A percentile compares a stretch with the other conserved stretches of the same genome.
These are phyloP conservation scores for Metroxylon sagu DNA, from an alignment of 176 grass and related monocot species.

Conservation along the genomic window DNA sequence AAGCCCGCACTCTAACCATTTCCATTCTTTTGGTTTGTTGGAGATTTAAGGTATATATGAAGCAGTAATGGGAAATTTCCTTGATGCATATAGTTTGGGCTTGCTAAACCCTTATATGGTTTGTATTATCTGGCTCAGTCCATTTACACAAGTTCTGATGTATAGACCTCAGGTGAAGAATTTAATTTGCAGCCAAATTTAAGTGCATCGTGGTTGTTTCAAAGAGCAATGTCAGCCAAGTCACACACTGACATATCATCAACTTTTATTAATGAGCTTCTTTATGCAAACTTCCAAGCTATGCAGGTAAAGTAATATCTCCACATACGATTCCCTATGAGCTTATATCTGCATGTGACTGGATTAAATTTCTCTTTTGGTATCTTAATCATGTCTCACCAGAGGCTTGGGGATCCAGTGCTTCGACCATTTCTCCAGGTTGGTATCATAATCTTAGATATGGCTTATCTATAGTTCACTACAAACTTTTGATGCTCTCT, in stretches of 20 bases:
- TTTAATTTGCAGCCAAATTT: constrained; percentile 66
- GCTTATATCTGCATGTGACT: background rate
- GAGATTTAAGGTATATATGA: constrained; percentile 74
- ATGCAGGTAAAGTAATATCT: constrained; percentile 54
- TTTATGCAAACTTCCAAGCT: constrained; percentile 83
- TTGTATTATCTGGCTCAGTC: constrained; percentile 6
- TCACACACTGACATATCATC: constrained; percentile 39
- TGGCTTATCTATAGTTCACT: background rate
- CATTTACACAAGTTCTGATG: constrained; percentile 6
- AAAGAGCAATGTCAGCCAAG: constrained; percentile 93
- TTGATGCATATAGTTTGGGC: constrained; percentile 54
- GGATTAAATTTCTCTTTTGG: constrained; percentile 16
- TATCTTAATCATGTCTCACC: constrained; percentile 23
- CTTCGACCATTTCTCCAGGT: constrained; percentile 91
- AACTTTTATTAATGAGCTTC: constrained; percentile 86
- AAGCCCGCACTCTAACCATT: constrained; percentile 14
- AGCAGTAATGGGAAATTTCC: constrained; percentile 63
- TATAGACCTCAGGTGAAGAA: constrained; percentile 3
- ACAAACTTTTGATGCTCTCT: too few species aligned
- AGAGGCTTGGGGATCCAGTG: constrained; percentile 78
- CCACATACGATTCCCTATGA: background rate
- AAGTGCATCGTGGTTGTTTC: constrained; percentile 95
- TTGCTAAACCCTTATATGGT: constrained; percentile 94
- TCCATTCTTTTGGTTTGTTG: constrained; percentile 17
- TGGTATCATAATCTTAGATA: background rate